Evolutionary conservation across 2,329 filamentous ascomycete species (phyloP).

Genomic region (Clonostachys rhizophaga): DNA sequence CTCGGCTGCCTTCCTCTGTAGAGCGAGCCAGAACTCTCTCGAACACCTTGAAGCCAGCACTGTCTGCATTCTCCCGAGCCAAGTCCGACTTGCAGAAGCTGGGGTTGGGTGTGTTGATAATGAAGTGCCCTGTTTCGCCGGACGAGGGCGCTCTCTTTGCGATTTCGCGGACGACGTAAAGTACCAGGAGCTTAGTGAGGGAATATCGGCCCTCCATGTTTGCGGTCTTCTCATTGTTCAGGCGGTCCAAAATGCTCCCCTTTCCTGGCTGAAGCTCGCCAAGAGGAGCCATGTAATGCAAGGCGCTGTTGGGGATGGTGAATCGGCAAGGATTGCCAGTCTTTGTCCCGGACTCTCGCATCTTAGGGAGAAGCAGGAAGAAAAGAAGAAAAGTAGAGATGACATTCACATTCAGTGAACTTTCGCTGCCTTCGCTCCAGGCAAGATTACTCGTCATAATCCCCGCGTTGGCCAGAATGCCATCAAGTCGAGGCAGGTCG

Average conservation of each 20-base stretch:
- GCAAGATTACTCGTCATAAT: constrained; percentile 28
- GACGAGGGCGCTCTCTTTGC: constrained; percentile 5
- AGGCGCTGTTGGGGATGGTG: constrained; percentile 12
- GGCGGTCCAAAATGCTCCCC: constrained; percentile 15
- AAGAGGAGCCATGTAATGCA: constrained; percentile 15
- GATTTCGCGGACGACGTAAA: constrained; percentile 21
- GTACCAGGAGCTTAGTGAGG: constrained; percentile 21
- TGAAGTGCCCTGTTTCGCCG: constrained; percentile 6
- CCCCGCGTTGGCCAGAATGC: constrained; percentile 34
- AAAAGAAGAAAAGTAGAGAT: constrained; percentile 10
- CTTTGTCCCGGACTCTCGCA: constrained; percentile 12
- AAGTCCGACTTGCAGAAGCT: constrained; percentile 32
- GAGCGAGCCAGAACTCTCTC: constrained; percentile 28
- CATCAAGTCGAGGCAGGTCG: constrained; percentile 32
- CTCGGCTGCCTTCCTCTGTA: constrained; percentile 36
- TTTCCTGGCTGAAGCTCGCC: constrained; percentile 10
- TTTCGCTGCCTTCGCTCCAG: constrained; percentile 39
- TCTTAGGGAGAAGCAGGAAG: constrained; percentile 10
- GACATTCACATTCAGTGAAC: constrained; percentile 27
- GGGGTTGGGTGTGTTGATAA: constrained; percentile 33
- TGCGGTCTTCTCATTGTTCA: constrained; percentile 17
- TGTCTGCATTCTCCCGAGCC: constrained; percentile 5
- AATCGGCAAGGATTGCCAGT: constrained; percentile 7
- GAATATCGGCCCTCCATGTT: constrained; percentile 20
- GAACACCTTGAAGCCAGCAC: constrained; percentile 5